Evolutionary conservation across 2,329 filamentous ascomycete genomes (phyloP), one percentile per base, ranked within the genome.

Genomic region (Elsinoe batatas): DNA sequence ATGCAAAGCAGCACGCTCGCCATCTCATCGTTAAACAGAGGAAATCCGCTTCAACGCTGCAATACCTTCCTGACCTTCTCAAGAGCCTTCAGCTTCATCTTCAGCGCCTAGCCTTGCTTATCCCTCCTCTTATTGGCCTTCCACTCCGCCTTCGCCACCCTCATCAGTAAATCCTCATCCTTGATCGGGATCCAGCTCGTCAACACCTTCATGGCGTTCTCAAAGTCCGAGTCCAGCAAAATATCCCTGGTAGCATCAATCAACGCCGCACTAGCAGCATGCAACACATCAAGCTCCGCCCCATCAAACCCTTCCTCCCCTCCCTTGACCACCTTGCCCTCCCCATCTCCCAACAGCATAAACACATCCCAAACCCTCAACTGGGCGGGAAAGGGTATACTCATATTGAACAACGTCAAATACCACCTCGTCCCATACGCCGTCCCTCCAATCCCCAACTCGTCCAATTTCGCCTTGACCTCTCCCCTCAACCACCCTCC

Each of bases 391-490:
- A 97, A 98, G 0, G 93, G 93, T 53, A 98, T 88, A 13, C 89
- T 94, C 65, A 97, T 86, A 71, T 97, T 97, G 78, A 98, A 98
- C 7, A 98, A 77, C 1, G 93, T 98, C 53, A 98, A 78, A 68
- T 98, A 98, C 93, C 93, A 98, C 53, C 91, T 80, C 3, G 91
- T 97, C 32, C 91, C 93, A 67, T 96, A 98, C n/a, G 91, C 85
- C 1, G 90, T 95, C 15, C 88, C 83, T 40, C 88, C 83, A 62
- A 98, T 93, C 59, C 79, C 78, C 30, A 96, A 78, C 59, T 91
- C 85, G 47, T 79, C 79, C 67, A 97, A 75, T 71, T 91, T 90
- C 64, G 78, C 76, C 42, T 84, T 83, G n/a, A 96, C 84, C 59
- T 91, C 86, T 63, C 85, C 87, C 57, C 76, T 77, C 54, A 97